Conservation (phyloP, 1,284 basidiomycete species). For the Irpex lacteus region DNA sequence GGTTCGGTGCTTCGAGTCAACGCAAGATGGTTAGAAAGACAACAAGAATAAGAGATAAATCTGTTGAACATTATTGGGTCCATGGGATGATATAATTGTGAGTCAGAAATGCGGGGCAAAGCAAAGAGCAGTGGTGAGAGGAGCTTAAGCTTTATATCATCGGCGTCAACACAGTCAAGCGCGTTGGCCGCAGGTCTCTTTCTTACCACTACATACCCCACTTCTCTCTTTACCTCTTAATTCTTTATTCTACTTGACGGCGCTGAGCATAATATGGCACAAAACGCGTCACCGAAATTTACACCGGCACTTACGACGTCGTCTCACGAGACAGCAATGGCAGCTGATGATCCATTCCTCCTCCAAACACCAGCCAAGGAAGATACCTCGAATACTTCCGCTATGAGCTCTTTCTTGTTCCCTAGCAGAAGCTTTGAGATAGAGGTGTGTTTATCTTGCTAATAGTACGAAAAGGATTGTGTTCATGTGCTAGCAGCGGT, state of each 20-base stretch:
- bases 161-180: no score
- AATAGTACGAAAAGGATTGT: no score
- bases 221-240: neutral
- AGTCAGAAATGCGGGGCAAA: no score
- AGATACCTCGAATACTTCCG: neutral
- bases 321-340: neutral
- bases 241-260: neutral
- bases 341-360: neutral
- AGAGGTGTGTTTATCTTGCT: conserved; percentile 4
- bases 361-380: neutral
- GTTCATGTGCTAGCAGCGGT: no score
- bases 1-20: neutral
- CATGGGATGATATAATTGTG: no score
- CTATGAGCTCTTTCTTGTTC: conserved; percentile 8
- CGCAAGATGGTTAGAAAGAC: neutral
- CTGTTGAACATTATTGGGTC: no score
- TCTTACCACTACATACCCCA: no score
- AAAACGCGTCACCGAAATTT: neutral
- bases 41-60: no score
- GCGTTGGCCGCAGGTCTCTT: no score
- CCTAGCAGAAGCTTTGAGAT: conserved; percentile 12
- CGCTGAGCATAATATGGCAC: neutral
- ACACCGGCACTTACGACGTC: neutral
- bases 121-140: no score
- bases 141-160: no score